Evolutionary conservation across 768 basidiomycete species (phyloP).

Genomic region (Phaeolepiota aurea): DNA sequence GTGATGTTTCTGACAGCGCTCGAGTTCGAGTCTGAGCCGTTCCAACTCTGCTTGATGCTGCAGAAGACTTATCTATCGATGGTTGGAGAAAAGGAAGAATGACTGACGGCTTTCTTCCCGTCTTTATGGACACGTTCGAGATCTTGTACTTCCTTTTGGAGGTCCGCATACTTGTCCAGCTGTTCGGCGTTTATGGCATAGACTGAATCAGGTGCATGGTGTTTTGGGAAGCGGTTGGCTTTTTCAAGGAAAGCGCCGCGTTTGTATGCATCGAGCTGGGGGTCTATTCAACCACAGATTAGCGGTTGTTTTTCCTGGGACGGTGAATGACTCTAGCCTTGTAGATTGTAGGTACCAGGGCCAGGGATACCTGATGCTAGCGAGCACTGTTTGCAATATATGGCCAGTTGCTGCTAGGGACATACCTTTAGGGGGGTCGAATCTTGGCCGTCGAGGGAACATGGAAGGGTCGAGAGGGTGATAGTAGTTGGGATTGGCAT

Average conservation of each 20-base stretch:
- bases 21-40: conserved; percentile 47
- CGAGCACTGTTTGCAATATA: neutral
- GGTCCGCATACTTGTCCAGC: conserved; percentile 44
- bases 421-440: conserved; percentile 30
- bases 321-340: no score
- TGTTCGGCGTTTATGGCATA: conserved; percentile 18
- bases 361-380: conserved; percentile 44
- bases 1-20: conserved; percentile 34
- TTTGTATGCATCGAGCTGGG: conserved; percentile 43
- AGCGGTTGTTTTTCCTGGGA: neutral
- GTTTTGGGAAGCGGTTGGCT: conserved; percentile 39
- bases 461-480: conserved; percentile 14
- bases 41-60: conserved; percentile 61
- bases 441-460: conserved; percentile 43
- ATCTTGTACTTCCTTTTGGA: conserved; percentile 59
- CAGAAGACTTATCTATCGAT: neutral
- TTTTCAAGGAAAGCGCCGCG: conserved; percentile 53
- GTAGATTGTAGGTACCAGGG: conserved; percentile 37
- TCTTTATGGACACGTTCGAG: conserved; percentile 56
- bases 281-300: conserved; percentile 19
- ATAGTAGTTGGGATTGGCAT: neutral
- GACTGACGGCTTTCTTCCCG: conserved; percentile 54
- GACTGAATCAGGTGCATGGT: conserved; percentile 16
- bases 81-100: neutral
- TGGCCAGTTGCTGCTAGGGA: conserved; percentile 1